Base-by-base conservation (phyloP, 208 protist species). In the Trypanosoma avium region DNA sequence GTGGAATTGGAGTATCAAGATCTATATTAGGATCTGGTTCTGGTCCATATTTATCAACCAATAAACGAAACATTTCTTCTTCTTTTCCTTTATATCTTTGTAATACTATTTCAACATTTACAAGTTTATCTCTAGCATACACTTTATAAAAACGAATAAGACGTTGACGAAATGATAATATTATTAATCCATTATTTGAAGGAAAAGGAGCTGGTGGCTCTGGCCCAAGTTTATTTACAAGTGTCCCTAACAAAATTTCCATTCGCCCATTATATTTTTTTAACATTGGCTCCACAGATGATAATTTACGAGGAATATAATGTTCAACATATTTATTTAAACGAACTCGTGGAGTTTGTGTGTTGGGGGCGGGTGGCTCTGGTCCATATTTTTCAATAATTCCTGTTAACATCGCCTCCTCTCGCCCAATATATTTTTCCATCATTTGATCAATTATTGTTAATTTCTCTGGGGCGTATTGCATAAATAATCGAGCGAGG, bases 11-110 rank as follows among this genome's bases (percentile, higher is more conserved):
- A 17, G 55, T 53, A 40, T 67, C 61, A 7, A 24, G 19, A 15
- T 67, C 52, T 2, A 67, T 24, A 22, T 55, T 45, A 26, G 61
- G 50, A 24, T 54, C 43, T 9, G 70, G 70, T 29, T 75, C 70
- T 24, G 70, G 70, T 9, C 70, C 70, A 40, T 75, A 75, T 57
- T 73, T 75, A 19, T 53, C 52, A 2, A 73, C 50, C 17, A 75
- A 57, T 10, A 64, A 3, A 46, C 61, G 50, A 29, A 70, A 66
- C 61, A 75, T 58, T 43, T 55, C 27, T 17, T 68, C 64, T 36
- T 75, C 70, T 30, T 46, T 45, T 15, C 70, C 70, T 8, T 53
- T 57, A 45, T 65, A 75, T 38, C 53, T 32, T 3, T 30, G 45
- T 4, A 75, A 42, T 6, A 61, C 15, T 5, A 29, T 27, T 22